phyloP scores from a whole-genome alignment of 2,329 filamentous ascomycete genomes.

The Coleophoma eucalyptorum region DNA sequence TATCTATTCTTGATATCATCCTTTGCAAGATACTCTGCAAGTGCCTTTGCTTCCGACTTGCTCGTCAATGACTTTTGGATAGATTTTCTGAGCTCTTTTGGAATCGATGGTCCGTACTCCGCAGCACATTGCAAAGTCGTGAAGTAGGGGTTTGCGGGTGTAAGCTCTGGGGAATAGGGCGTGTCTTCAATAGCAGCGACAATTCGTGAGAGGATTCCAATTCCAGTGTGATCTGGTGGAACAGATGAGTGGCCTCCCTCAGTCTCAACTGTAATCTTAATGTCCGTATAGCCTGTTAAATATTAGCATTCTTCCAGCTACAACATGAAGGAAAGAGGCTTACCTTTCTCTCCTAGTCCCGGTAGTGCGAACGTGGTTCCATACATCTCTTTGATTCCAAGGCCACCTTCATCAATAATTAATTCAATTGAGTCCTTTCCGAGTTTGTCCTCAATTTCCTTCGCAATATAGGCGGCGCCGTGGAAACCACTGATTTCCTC shows the following conservation, averaged over 20 bases:
- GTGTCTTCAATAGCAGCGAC: constrained; percentile 58
- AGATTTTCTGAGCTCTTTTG: constrained; percentile 10
- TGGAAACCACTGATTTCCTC: constrained; percentile 58
- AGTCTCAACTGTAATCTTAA: constrained; percentile 54
- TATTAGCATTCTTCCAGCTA: not conserved
- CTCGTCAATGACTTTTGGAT: constrained; percentile 12
- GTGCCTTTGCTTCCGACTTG: constrained; percentile 13
- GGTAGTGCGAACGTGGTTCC: constrained; percentile 39
- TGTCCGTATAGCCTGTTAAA: constrained; percentile 24
- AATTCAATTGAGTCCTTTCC: constrained; percentile 56
- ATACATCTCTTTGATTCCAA: constrained; percentile 39
- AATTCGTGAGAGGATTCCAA: constrained; percentile 65
- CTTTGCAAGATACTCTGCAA: constrained; percentile 12
- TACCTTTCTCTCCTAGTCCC: constrained; percentile 59
- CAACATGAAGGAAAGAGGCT: not conserved
- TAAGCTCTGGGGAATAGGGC: constrained; percentile 47
- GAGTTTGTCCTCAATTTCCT: constrained; percentile 46
- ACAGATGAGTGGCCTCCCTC: constrained; percentile 58
- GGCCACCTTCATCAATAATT: constrained; percentile 59
- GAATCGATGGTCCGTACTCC: constrained; percentile 11
- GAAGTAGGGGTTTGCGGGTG: constrained; percentile 13
- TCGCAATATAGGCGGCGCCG: constrained; percentile 50
- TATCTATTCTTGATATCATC: constrained; percentile 33
- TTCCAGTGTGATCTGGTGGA: constrained; percentile 62
- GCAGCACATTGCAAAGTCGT: constrained; percentile 16